Evolutionary conservation across 1,284 basidiomycete species (phyloP).

Genomic region (Trametes sp.): DNA sequence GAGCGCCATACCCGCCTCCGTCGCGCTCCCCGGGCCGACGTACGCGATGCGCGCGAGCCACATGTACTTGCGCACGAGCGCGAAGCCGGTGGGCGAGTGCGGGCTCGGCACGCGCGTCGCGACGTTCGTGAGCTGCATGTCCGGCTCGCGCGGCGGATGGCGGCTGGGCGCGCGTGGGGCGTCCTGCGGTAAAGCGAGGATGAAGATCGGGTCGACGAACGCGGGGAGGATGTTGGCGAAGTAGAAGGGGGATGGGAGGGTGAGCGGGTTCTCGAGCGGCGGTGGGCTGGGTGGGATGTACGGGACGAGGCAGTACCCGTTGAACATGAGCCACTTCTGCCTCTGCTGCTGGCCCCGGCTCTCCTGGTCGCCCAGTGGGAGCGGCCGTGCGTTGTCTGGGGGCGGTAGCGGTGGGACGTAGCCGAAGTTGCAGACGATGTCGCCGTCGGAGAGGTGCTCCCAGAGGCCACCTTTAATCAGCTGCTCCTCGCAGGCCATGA

Average conservation of each 20-base stretch:
- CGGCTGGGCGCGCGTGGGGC: slow-evolving; percentile 24
- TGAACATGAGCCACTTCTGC: slow-evolving; percentile 70
- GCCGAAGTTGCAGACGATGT: slow-evolving; percentile 80
- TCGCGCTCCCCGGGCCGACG: slow-evolving; percentile 44
- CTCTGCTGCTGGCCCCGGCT: slow-evolving; percentile 24
- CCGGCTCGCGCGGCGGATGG: slow-evolving; percentile 30
- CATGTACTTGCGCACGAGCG: slow-evolving; percentile 61
- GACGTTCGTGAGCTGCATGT: slow-evolving; percentile 51
- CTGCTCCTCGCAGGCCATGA: slow-evolving; percentile 69
- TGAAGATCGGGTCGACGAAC: slow-evolving; percentile 55
- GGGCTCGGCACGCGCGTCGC: slow-evolving; percentile 59
- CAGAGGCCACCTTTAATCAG: slow-evolving; percentile 69
- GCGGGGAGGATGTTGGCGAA: slow-evolving; percentile 70
- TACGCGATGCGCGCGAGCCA: slow-evolving; percentile 66
- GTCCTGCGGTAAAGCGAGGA: slow-evolving; percentile 49
- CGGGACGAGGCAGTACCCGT: slow-evolving; percentile 63
- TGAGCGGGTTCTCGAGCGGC: slow-evolving; percentile 61
- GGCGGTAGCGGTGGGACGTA: slow-evolving; percentile 56
- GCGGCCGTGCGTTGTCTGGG: slow-evolving; percentile 14
- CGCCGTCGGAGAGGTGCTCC: slow-evolving; percentile 74
- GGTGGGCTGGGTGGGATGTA: slow-evolving; percentile 60
- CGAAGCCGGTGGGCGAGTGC: slow-evolving; percentile 62
- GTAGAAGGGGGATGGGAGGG: slow-evolving; percentile 75
- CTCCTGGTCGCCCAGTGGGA: not conserved
- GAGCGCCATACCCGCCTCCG: slow-evolving; percentile 47